Conservation (phyloP, 495 filamentous ascomycete species). For the Astrothelium macrocarpum region DNA sequence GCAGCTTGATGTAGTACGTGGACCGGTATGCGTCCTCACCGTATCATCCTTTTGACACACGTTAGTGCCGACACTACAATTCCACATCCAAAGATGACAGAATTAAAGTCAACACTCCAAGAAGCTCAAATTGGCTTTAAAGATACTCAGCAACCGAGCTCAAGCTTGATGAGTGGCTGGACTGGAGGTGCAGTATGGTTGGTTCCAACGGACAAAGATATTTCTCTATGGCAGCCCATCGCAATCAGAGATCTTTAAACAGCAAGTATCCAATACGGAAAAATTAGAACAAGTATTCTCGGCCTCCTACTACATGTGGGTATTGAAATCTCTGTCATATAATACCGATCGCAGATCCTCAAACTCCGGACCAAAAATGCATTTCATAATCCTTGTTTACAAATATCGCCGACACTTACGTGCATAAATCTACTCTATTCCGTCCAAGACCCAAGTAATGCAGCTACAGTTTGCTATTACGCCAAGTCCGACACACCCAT, state of each 20-base stretch:
- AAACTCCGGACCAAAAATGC: not conserved
- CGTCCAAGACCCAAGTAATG: not conserved
- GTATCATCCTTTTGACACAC: not conserved
- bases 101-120: slow-evolving; percentile 15
- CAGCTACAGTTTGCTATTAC: too few relatives aligned
- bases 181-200: slow-evolving; percentile 25
- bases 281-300: not conserved
- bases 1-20: slow-evolving; percentile 31
- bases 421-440: not conserved
- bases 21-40: not conserved
- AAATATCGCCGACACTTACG: too few relatives aligned
- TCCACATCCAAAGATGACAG: slow-evolving; percentile 9
- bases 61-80: not conserved
- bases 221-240: slow-evolving; percentile 27
- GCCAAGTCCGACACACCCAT: too few relatives aligned
- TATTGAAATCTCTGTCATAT: not conserved
- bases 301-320: not conserved
- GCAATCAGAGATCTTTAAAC: slow-evolving; percentile 18
- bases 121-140: slow-evolving; percentile 16
- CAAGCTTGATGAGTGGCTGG: slow-evolving; percentile 20
- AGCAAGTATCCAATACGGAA: not conserved
- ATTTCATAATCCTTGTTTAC: not conserved
- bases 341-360: too few relatives aligned
- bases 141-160: slow-evolving; percentile 4
- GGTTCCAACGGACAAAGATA: slow-evolving; percentile 24